Evolutionary conservation across 345 rosid species (phyloP), one percentile per base, ranked within the genome.

Genomic region (Cardiospermum halicacabum): DNA sequence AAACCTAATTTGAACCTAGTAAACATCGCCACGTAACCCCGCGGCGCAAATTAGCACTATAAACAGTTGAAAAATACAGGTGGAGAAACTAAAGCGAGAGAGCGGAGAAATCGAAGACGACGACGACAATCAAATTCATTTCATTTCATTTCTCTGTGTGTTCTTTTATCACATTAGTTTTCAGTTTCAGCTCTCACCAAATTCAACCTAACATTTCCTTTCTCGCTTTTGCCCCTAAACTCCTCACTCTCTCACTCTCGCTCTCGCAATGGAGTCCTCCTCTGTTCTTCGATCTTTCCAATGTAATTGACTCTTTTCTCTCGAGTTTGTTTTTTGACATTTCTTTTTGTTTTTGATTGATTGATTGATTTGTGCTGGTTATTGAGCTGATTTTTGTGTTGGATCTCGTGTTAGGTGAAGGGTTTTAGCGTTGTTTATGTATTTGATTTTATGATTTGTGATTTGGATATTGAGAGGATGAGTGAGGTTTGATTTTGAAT

Each of bases 211-310:
- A 36, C 26, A 36, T 28, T 27, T 21, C 8, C 27, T 37, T 58
- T 18, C 43, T 40, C 27, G 22, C 10, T 54, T 54, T 43, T n/a
- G 58, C 55, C 45, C 68, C 21, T 24, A 9, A 27, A 49, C 26
- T 39, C 4, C 43, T 36, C 30, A 47, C 19, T 47, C 51, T 47
- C 51, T 6, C 27, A 22, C 48, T 36, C n/a, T 8, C 6, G 53
- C 32, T 3, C 30, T 39, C 13, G 12, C 88, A 34, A 90, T 93
- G 98, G 98, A 80, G 63, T 85, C 91, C 66, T 80, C 86, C 32
- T 71, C 85, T 36, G 74, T 77, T 70, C 81, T 88, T 62, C 91
- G 86, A 70, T 89, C 91, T 56, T 74, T 84, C 62, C 82, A 68
- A 66, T 75, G 99, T 94, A 71, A 70, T 66, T 60, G 26, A 56